Evolutionary conservation across 176 grass and related monocot genomes (phyloP).

Genomic region (Lolium rigidum): DNA sequence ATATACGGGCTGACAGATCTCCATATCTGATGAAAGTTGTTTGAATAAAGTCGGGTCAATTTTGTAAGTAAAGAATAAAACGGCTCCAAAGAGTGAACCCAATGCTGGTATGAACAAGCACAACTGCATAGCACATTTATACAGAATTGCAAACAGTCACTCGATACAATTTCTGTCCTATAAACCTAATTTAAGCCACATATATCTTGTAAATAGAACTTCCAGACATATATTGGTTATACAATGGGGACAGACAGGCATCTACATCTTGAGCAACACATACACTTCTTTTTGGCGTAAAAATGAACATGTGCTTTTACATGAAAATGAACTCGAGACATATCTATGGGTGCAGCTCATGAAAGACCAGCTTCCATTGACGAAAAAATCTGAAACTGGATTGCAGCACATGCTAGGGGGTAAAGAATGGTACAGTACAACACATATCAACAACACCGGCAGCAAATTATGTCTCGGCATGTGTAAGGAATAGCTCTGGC

Average conservation of each 20-base stretch:
- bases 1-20: too few relatives aligned
- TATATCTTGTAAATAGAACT: neutral
- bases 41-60: neutral
- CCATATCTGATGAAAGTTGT: too few relatives aligned
- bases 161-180: neutral
- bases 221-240: neutral
- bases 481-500: constrained; percentile 74
- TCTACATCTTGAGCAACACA: constrained; percentile 16
- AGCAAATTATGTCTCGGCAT: constrained; percentile 74
- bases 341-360: constrained; percentile 32
- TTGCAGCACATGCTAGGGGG: constrained; percentile 25
- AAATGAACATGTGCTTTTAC: constrained; percentile 45
- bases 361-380: constrained; percentile 45
- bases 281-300: constrained; percentile 15
- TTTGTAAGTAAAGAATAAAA: neutral
- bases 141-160: neutral
- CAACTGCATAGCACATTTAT: neutral
- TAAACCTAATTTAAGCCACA: neutral
- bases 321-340: constrained; percentile 33
- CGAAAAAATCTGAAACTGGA: constrained; percentile 13
- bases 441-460: constrained; percentile 77
- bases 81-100: neutral
- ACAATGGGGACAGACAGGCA: neutral
- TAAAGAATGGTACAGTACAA: constrained; percentile 43
- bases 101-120: neutral